These are phyloP conservation scores for Phialocephala subalpina DNA, from an alignment of 2,329 filamentous ascomycete genomes.

Conservation along the genomic window DNA sequence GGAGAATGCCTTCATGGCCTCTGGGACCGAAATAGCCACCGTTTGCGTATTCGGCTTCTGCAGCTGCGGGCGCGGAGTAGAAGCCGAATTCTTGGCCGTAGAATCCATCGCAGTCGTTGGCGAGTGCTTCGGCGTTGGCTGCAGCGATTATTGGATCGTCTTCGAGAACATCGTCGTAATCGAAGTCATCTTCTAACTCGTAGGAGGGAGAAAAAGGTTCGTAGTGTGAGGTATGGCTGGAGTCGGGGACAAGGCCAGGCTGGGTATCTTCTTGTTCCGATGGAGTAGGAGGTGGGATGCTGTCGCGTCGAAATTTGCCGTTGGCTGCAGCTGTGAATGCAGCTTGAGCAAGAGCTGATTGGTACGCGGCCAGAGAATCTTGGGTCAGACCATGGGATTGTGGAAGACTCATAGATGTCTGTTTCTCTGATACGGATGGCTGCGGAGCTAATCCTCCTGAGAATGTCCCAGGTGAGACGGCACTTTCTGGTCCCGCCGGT, in stretches of 20 bases:
- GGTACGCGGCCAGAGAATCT: slow-evolving; percentile 74
- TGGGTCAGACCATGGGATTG: slow-evolving; percentile 53
- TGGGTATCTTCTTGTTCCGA: slow-evolving; percentile 43
- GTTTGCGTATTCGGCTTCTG: slow-evolving; percentile 65
- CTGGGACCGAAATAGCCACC: slow-evolving; percentile 91
- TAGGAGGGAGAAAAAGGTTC: slow-evolving; percentile 44
- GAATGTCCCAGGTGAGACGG: slow-evolving; percentile 12
- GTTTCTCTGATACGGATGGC: slow-evolving; percentile 34
- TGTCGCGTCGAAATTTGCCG: slow-evolving; percentile 75
- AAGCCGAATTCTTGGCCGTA: slow-evolving; percentile 98
- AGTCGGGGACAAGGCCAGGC: slow-evolving; percentile 50
- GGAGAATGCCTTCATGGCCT: slow-evolving; percentile 64
- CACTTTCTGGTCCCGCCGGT: slow-evolving; percentile 15
- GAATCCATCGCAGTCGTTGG: slow-evolving; percentile 91
- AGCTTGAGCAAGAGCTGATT: slow-evolving; percentile 84
- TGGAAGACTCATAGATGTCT: slow-evolving; percentile 13
- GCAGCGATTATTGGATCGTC: slow-evolving; percentile 94
- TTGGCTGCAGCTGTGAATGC: slow-evolving; percentile 78
- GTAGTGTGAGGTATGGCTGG: slow-evolving; percentile 45
- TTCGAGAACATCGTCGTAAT: slow-evolving; percentile 71
- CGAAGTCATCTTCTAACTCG: slow-evolving; percentile 53
- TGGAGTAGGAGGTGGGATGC: slow-evolving; percentile 31
- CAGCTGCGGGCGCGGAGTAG: slow-evolving; percentile 70
- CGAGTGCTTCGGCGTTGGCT: slow-evolving; percentile 91
- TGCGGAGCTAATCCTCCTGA: slow-evolving; percentile 34